phyloP scores from a whole-genome alignment of 805 yeast species.

The Zygosaccharomyces bailii region DNA sequence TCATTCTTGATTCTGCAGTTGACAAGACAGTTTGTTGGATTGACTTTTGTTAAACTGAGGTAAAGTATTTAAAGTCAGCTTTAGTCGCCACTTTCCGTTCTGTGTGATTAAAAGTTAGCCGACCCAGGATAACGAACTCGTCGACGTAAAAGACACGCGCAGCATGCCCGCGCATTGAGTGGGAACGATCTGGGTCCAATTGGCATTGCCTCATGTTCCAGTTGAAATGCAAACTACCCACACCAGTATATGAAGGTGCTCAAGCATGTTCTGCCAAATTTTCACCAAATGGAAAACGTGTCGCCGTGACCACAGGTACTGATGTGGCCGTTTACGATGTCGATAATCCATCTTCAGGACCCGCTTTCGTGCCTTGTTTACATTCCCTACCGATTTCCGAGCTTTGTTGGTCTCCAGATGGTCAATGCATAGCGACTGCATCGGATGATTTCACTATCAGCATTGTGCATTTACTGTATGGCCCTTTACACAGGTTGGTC shows the following conservation, averaged over 20 bases:
- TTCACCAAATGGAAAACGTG: constrained; percentile 54
- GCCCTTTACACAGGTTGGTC: constrained; percentile 43
- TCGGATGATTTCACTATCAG: constrained; percentile 82
- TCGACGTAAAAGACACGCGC: not conserved
- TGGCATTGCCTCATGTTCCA: constrained; percentile 10
- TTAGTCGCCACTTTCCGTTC: constrained; percentile 7
- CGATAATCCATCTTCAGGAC: constrained; percentile 34
- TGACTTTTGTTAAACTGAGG: not conserved
- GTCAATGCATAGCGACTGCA: constrained; percentile 70
- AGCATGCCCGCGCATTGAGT: not conserved
- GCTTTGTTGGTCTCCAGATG: constrained; percentile 73
- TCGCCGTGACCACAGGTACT: constrained; percentile 62
- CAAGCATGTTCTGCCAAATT: constrained; percentile 48
- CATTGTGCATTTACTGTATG: constrained; percentile 59
- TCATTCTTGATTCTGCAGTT: constrained; percentile 21
- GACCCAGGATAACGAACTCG: not conserved
- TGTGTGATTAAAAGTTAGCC: constrained; percentile 1
- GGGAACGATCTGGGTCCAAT: constrained; percentile 1
- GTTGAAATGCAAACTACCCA: constrained; percentile 9
- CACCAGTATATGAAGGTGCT: constrained; percentile 4
- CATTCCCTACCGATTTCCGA: constrained; percentile 69
- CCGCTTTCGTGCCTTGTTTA: constrained; percentile 16
- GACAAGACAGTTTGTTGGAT: not conserved
- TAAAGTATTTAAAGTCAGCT: constrained; percentile 1
- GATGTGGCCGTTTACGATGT: constrained; percentile 58